Percentiles rank a stretch among this genome's conserved stretches.
phyloP scores from a whole-genome alignment of 257 asterid genomes.

The Solanum chiquidenum region DNA sequence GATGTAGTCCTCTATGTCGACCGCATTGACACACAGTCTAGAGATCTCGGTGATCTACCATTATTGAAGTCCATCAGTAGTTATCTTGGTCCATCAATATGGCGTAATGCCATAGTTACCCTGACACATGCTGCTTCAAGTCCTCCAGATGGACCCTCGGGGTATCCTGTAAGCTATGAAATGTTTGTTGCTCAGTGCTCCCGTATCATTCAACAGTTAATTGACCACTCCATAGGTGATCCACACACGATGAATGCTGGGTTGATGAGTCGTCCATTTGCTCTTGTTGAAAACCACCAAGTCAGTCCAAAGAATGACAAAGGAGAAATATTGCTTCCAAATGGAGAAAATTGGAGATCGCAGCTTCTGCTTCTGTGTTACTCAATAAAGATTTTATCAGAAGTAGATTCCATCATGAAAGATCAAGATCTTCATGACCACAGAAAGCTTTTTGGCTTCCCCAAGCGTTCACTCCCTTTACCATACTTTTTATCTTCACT shows the following conservation, averaged over 20 bases:
- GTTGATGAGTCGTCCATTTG: conserved; percentile 24
- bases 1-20: conserved; percentile 73
- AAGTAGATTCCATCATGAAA: conserved; percentile 20
- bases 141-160: conserved; percentile 60
- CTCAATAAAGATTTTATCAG: conserved; percentile 56
- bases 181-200: conserved; percentile 34
- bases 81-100: conserved; percentile 60
- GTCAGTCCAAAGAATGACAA: conserved; percentile 4
- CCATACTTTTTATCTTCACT: conserved; percentile 24
- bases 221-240: conserved; percentile 28
- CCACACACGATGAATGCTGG: conserved; percentile 8
- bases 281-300: conserved; percentile 46
- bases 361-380: conserved; percentile 47
- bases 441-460: conserved; percentile 42
- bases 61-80: conserved; percentile 36
- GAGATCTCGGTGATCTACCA: conserved; percentile 42
- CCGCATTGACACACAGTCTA: conserved; percentile 44
- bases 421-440: conserved; percentile 4
- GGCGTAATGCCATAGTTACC: conserved; percentile 47
- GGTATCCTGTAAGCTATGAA: conserved; percentile 36
- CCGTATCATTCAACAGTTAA: conserved; percentile 28
- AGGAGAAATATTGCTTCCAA: conserved; percentile 18
- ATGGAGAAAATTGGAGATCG: conserved; percentile 50
- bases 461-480: conserved; percentile 7
- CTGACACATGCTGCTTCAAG: conserved; percentile 62